These are phyloP conservation scores for Neurospora sp. DNA, from an alignment of 495 filamentous ascomycete species.

Conservation along the genomic window DNA sequence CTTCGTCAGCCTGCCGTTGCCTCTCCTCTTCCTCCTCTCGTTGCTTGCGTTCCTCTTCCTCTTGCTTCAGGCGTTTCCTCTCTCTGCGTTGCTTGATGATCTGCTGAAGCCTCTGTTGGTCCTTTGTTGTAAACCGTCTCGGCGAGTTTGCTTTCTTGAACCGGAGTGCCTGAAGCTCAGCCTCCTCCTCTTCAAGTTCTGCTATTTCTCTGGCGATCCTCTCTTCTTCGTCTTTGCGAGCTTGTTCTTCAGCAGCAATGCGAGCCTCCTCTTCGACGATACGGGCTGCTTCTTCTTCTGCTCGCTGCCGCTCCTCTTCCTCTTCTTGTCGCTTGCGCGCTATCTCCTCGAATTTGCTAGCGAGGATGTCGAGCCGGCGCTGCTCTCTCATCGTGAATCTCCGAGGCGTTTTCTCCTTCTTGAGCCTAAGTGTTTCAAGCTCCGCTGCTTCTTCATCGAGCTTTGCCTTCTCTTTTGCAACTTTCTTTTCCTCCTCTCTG, in stretches of 20 bases:
- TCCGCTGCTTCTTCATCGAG: conserved; percentile 24
- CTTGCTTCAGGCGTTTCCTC: conserved; percentile 7
- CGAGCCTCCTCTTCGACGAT: conserved; percentile 5
- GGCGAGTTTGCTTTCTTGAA: conserved; percentile 13
- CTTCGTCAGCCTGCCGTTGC: conserved; percentile 28
- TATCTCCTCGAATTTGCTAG: conserved; percentile 7
- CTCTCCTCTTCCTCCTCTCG: conserved; percentile 24
- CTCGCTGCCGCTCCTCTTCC: conserved; percentile 6
- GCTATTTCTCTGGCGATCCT: conserved; percentile 1
- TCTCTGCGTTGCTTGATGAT: conserved; percentile 9
- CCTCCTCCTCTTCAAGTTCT: conserved; percentile 21
- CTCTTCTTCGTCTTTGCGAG: conserved; percentile 5
- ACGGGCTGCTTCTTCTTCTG: neutral
- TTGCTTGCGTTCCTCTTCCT: conserved; percentile 23
- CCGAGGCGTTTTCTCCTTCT: conserved; percentile 10
- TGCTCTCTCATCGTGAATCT: conserved; percentile 3
- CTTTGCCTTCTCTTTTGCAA: conserved; percentile 4
- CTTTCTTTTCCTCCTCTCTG: conserved; percentile 1
- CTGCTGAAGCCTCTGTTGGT: conserved; percentile 7
- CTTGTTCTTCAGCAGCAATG: conserved; percentile 8
- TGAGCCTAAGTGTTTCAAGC: conserved; percentile 16
- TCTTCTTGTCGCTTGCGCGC: conserved; percentile 18
- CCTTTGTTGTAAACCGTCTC: conserved; percentile 3
- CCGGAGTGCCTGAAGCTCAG: conserved; percentile 17
- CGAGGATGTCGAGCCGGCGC: conserved; percentile 8